Base-by-base conservation (phyloP, 2,329 filamentous ascomycete species). In the Aurifilum marmelostoma region DNA sequence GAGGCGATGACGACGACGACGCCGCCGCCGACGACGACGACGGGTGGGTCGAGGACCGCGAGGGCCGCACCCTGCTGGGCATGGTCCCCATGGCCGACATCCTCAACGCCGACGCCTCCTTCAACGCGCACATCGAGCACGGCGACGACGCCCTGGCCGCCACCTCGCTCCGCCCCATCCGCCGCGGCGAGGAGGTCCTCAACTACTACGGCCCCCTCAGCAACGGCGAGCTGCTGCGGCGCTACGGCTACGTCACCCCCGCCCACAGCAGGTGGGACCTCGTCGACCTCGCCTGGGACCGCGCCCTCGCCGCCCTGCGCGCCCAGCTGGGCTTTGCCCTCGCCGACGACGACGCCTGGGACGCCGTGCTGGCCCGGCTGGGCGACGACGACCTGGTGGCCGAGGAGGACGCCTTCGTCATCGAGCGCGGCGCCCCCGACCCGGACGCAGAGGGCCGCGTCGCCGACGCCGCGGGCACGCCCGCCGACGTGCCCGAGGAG, bases 21-120 rank as follows among this genome's bases (percentile, higher is more conserved):
- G 76, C 78, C 9, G 74, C 77, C 21, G 84, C 87, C 2, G 86
- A 89, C 1, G 86, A 89, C 16, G 82, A 86, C 8, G 88, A 89
- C 32, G 88, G 87, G 58, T 91, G 90, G 82, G 84, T 91, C 1
- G 88, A 90, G 68, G 89, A 91, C 67, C 84, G 84, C 64, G 84
- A 89, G 2, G 83, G 82, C 11, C 83, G 83, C 72, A 80, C 83
- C 0, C 80, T 85, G 77, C 92, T 97, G 80, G 94, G 92, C 65
- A 96, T 97, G 92, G 91, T 97, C 0, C 93, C 94, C 1, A 87
- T 97, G 83, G 94, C 94, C 1, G 94, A 97, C 77, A 90, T 97
- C 75, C 84, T 97, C 41, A 97, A 97, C 75, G 93, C 94, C 0
- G 92, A 97, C 77, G 93, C 92, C 5, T 89, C 93, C 72, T 96